phyloP scores from a whole-genome alignment of 1,284 basidiomycete species.

The Sanghuangporus sanghuang region DNA sequence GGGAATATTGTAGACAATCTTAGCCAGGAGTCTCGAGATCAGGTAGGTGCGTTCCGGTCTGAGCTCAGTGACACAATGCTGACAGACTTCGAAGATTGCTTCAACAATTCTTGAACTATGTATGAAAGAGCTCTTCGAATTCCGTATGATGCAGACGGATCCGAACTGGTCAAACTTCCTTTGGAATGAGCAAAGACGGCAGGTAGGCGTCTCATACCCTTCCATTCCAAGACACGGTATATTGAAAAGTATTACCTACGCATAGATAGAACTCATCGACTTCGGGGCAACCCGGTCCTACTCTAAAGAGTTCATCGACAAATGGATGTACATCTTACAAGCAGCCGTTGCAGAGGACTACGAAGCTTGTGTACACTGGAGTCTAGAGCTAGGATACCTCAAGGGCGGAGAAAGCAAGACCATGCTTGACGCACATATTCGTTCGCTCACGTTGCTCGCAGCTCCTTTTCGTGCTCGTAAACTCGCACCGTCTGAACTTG shows the following conservation, averaged over 20 bases:
- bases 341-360: slow-evolving; percentile 74
- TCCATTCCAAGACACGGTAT: not conserved
- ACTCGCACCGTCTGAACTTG: slow-evolving; percentile 50
- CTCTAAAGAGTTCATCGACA: slow-evolving; percentile 82
- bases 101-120: slow-evolving; percentile 81
- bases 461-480: slow-evolving; percentile 64
- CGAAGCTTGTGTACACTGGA: slow-evolving; percentile 69
- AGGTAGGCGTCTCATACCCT: slow-evolving; percentile 29
- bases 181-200: slow-evolving; percentile 63
- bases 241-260: not conserved
- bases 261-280: slow-evolving; percentile 85
- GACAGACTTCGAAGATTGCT: slow-evolving; percentile 60
- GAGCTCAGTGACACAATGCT: not conserved
- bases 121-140: slow-evolving; percentile 86
- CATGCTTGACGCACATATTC: slow-evolving; percentile 88
- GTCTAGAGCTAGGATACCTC: slow-evolving; percentile 81
- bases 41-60: slow-evolving; percentile 39
- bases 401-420: slow-evolving; percentile 85
- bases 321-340: slow-evolving; percentile 77
- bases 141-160: slow-evolving; percentile 96
- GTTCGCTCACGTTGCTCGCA: slow-evolving; percentile 79
- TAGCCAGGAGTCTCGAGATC: slow-evolving; percentile 65
- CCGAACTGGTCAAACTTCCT: slow-evolving; percentile 99
- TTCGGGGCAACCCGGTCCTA: slow-evolving; percentile 94
- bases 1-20: slow-evolving; percentile 47